Base-by-base conservation (phyloP, 2,329 filamentous ascomycete genomes). In the Beauveria scarabaeidicola region DNA sequence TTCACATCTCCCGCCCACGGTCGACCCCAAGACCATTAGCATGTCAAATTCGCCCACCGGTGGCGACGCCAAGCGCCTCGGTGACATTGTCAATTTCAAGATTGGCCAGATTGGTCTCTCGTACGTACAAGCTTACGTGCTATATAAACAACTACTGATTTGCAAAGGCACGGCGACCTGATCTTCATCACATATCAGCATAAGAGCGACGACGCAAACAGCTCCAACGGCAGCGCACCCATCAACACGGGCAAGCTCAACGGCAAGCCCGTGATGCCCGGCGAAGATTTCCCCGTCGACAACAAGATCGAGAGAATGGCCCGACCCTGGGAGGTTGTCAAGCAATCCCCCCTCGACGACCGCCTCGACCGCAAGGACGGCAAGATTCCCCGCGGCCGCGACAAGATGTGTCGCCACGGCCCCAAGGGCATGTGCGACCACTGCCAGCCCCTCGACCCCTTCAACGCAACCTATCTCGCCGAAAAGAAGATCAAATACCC, bases 401-500 rank as follows among this genome's bases (percentile, higher is more conserved):
- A 96, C 71, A 90, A 89, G 70, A 94, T 99, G 91, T 99, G 94
- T 77, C 87, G 90, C 63, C 94, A 99, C 72, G 93, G 93, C 1
- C 87, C 89, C 55, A 97, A 96, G 75, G 94, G 94, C 72, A 99
- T 99, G 94, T 99, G 94, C 74, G 94, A 99, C 75, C 95, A 97
- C 75, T 99, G 94, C 77, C 96, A 96, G 84, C 95, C 95, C 0
- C 77, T 97, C 54, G 94, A 99, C 69, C 94, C 94, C 1, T 99
- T 96, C 74, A 87, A 95, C 69, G 74, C 88, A n/a, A 86, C 86
- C 59, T 97, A 97, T 68, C 81, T 99, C 19, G 84, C 85, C 32
- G 93, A 99, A 67, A 95, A 93, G 80, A 97, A 97, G 81, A 97
- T 99, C 81, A 99, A 99, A 74, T 96, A 99, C 73, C 81, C 94